A percentile compares a stretch with the other conserved stretches of the same genome.
Evolutionary conservation across 2,329 filamentous ascomycete genomes (phyloP).

Genomic region (Colletotrichum gloeosporioides): DNA sequence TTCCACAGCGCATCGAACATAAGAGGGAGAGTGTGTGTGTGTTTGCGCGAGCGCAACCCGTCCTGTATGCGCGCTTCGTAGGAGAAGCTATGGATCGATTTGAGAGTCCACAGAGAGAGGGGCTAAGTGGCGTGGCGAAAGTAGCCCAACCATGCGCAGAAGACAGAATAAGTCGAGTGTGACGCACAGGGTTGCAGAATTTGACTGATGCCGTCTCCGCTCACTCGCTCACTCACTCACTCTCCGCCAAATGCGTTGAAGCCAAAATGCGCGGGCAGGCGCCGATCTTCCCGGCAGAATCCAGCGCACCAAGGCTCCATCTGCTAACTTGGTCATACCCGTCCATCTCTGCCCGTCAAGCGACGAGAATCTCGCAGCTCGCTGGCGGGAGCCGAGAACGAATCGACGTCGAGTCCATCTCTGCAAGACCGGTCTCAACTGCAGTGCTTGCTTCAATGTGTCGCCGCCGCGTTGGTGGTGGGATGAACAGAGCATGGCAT

Average conservation of each 20-base stretch:
- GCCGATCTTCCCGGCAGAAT: constrained; percentile 6
- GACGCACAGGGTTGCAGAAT: constrained; percentile 23
- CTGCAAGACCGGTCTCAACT: neutral
- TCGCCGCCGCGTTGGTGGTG: neutral
- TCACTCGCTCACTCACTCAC: neutral
- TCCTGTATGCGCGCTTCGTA: neutral
- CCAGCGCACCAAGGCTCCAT: constrained; percentile 13
- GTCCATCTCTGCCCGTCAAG: neutral
- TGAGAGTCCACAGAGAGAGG: neutral
- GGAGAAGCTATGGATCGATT: neutral
- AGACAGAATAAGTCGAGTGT: constrained; percentile 9
- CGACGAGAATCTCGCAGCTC: neutral
- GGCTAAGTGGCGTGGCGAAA: constrained; percentile 17
- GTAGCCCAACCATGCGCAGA: constrained; percentile 12
- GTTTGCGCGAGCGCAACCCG: neutral
- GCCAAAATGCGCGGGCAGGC: constrained; percentile 10
- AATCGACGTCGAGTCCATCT: neutral
- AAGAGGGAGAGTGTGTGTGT: neutral
- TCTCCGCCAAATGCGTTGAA: constrained; percentile 15
- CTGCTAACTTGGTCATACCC: neutral
- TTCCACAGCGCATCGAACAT: neutral
- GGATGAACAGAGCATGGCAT: constrained; percentile 1
- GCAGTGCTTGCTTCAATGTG: neutral
- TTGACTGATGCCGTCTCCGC: constrained; percentile 16
- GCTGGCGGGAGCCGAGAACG: neutral